A percentile compares a stretch with the other conserved stretches of the same genome.
Evolutionary conservation across 23 red algal species (phyloP).

Genomic region (Gracilaria domingensis): DNA sequence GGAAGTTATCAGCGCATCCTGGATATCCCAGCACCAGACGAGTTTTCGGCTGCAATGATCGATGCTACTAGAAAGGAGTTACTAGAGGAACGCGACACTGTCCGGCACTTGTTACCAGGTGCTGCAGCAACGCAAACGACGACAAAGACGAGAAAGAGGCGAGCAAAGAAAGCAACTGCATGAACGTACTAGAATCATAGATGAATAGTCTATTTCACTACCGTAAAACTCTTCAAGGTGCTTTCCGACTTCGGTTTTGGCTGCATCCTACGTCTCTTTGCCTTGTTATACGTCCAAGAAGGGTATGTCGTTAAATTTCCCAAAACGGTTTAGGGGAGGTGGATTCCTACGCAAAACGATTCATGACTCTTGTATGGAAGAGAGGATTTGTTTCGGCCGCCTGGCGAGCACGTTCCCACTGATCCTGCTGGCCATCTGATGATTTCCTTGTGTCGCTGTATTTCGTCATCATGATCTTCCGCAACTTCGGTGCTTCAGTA

Average conservation of each 20-base stretch:
- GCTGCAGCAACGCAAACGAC: conserved; percentile 9
- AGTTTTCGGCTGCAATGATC: conserved; percentile 96
- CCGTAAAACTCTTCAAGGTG: conserved; percentile 23
- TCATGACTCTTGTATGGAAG: conserved; percentile 76
- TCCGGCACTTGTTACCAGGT: conserved; percentile 88
- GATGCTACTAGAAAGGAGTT: conserved; percentile 91
- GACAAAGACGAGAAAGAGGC: conserved; percentile 58
- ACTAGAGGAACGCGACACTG: conserved; percentile 93
- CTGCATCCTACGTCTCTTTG: neutral
- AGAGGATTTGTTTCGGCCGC: conserved; percentile 57
- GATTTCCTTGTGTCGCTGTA: conserved; percentile 12
- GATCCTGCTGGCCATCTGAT: neutral
- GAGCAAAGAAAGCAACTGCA: conserved; percentile 69
- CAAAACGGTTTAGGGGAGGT: neutral
- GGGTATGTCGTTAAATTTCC: neutral
- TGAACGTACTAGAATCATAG: neutral
- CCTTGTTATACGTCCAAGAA: neutral
- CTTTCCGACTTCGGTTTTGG: conserved; percentile 34
- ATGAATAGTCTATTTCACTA: conserved; percentile 7
- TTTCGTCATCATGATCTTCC: conserved; percentile 66
- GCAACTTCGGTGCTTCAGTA: conserved; percentile 57
- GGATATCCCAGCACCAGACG: conserved; percentile 82
- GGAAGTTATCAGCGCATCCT: conserved; percentile 76
- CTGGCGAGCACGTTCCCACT: conserved; percentile 50
- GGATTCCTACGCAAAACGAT: conserved; percentile 43